These are phyloP conservation scores for Thecaphora frezii DNA, from an alignment of 1,284 basidiomycete species.

Conservation along the genomic window DNA sequence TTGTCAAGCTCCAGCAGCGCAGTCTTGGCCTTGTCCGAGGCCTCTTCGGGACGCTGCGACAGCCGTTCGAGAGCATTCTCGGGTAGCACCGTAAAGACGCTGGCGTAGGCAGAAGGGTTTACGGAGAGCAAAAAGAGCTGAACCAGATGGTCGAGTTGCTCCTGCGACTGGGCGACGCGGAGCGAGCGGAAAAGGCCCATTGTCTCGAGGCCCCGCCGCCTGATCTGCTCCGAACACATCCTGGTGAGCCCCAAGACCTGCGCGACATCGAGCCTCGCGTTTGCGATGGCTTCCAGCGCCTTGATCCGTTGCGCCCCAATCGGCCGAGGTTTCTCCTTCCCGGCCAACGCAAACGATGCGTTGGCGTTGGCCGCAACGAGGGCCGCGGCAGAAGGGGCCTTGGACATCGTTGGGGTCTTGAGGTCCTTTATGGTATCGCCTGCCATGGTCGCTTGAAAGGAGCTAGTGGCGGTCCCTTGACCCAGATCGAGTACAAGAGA, in stretches of 20 bases:
- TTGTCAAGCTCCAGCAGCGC: conserved; percentile 28
- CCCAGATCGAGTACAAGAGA: conserved; percentile 25
- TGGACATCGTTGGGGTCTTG: neutral
- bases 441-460: neutral
- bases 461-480: conserved; percentile 12
- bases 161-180: conserved; percentile 32
- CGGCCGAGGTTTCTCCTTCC: conserved; percentile 8
- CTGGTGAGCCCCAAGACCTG: conserved; percentile 22
- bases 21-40: conserved; percentile 2
- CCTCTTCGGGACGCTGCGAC: neutral
- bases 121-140: conserved; percentile 42
- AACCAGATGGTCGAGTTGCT: conserved; percentile 26
- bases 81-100: conserved; percentile 30
- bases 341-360: conserved; percentile 18
- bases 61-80: conserved; percentile 19
- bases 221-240: conserved; percentile 32
- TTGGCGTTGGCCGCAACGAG: conserved; percentile 23
- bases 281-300: conserved; percentile 30
- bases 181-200: conserved; percentile 46
- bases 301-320: conserved; percentile 9
- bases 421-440: neutral
- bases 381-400: conserved; percentile 15
- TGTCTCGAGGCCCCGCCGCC: conserved; percentile 41
- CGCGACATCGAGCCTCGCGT: conserved; percentile 22
- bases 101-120: conserved; percentile 30